Evolutionary conservation across 2,329 filamentous ascomycete species (phyloP).

Genomic region (Myriosclerotinia duriaeana): DNA sequence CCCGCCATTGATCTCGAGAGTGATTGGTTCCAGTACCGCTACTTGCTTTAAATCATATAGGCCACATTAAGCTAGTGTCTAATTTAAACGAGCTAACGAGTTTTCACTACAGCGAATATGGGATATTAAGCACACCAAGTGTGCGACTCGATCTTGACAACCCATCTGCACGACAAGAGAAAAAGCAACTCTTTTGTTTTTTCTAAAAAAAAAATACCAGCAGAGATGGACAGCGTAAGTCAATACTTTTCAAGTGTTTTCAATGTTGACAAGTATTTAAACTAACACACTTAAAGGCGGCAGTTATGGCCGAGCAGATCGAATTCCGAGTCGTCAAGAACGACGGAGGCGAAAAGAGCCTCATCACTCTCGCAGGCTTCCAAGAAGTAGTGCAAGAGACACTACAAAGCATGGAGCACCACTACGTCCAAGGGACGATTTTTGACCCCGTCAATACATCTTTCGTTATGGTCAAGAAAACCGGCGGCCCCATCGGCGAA

Average conservation of each 20-base stretch:
- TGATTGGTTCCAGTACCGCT: neutral
- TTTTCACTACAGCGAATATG: neutral
- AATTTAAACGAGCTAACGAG: neutral
- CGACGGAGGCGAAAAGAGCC: neutral
- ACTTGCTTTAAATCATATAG: neutral
- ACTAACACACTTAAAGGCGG: neutral
- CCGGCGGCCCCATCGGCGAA: neutral
- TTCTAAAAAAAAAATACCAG: neutral
- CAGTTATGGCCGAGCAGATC: neutral
- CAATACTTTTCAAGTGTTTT: too few species aligned
- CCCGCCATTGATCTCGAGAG: neutral
- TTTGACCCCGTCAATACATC: neutral
- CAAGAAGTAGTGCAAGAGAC: neutral
- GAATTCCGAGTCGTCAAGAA: conserved; percentile 1
- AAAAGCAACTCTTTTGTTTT: neutral
- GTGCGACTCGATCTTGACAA: neutral
- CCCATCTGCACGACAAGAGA: too few species aligned
- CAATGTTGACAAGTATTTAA: neutral
- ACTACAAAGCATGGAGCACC: neutral
- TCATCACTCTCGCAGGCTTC: neutral
- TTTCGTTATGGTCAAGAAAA: conserved; percentile 2
- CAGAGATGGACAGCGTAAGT: conserved; percentile 3
- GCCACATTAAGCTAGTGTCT: neutral
- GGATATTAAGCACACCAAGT: neutral
- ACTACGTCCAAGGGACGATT: neutral